Evolutionary conservation across 2,329 filamentous ascomycete genomes (phyloP).

Genomic region (Fusarium subglutinans): DNA sequence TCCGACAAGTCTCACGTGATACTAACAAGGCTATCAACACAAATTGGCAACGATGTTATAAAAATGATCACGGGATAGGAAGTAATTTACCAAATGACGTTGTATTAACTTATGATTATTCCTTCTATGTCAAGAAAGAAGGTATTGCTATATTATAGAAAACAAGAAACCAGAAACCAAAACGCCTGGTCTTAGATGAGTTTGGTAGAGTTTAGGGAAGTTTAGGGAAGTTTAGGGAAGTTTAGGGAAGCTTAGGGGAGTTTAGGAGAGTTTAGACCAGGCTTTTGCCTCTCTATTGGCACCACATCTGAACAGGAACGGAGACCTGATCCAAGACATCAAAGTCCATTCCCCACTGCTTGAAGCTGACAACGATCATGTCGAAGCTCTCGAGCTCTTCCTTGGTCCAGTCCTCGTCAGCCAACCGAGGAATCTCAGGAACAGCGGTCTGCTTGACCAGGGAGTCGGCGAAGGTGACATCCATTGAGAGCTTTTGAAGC

Average conservation of each 20-base stretch:
- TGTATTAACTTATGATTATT: neutral
- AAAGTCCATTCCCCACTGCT: conserved; percentile 31
- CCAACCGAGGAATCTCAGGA: conserved; percentile 20
- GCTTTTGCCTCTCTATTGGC: neutral
- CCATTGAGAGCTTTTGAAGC: conserved; percentile 19
- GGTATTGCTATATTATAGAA: neutral
- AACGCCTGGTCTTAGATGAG: neutral
- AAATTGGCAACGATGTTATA: too few species aligned
- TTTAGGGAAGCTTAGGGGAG: too few species aligned
- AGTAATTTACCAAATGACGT: neutral
- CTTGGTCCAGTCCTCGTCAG: conserved; percentile 27
- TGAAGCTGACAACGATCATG: conserved; percentile 27
- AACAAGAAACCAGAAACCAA: neutral
- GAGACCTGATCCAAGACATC: conserved; percentile 3
- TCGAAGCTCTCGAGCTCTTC: conserved; percentile 30
- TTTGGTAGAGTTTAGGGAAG: too few species aligned
- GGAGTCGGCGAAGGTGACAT: conserved; percentile 32
- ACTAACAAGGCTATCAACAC: neutral
- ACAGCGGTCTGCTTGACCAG: conserved; percentile 29
- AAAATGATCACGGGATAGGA: accelerated
- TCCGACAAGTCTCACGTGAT: neutral
- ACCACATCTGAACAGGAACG: conserved; percentile 30
- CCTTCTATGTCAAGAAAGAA: neutral
- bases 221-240: too few species aligned
- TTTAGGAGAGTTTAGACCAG: too few species aligned